A percentile compares a stretch with the other conserved stretches of the same genome.
These are phyloP conservation scores for Purpureocillium takamizusanense DNA, from an alignment of 2,329 filamentous ascomycete species.

Conservation along the genomic window DNA sequence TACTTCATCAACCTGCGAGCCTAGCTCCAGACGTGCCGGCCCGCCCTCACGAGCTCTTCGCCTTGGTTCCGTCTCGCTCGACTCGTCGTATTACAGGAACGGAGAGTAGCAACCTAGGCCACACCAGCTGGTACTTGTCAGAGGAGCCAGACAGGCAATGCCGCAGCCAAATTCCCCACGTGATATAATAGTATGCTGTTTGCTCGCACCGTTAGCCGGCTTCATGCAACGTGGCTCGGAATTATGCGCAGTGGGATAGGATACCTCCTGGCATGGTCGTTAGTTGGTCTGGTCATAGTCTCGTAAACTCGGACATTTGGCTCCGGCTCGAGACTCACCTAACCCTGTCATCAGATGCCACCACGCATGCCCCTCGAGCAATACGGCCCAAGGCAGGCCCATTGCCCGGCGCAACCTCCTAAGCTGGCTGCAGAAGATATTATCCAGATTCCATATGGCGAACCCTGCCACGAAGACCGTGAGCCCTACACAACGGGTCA, in stretches of 20 bases:
- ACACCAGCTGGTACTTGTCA: conserved; percentile 61
- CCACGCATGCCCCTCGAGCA: conserved; percentile 52
- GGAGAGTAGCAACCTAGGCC: conserved; percentile 52
- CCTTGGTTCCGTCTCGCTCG: conserved; percentile 14
- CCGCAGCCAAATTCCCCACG: conserved; percentile 75
- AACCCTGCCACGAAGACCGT: conserved; percentile 67
- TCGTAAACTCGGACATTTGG: too few relatives aligned
- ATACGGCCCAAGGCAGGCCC: conserved; percentile 69
- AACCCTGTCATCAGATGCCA: conserved; percentile 75
- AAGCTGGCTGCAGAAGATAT: conserved; percentile 60
- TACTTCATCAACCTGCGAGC: too few relatives aligned
- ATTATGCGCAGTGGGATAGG: too few relatives aligned
- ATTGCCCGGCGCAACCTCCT: conserved; percentile 57
- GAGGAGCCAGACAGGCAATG: conserved; percentile 66
- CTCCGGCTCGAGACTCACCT: conserved; percentile 29
- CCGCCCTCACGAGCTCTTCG: conserved; percentile 5
- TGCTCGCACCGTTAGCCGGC: too few relatives aligned
- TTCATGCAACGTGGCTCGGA: too few relatives aligned
- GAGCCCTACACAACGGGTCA: conserved; percentile 23
- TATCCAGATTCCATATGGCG: conserved; percentile 71
- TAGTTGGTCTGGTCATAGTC: too few relatives aligned
- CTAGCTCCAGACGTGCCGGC: too few relatives aligned
- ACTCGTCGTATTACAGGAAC: conserved; percentile 36
- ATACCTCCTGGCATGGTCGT: too few relatives aligned
- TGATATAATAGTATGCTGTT: conserved; percentile 71